Percentiles rank a stretch among this genome's conserved stretches.
Conservation (phyloP, 2,329 filamentous ascomycete species). For the Lachnellula subtilissima region DNA sequence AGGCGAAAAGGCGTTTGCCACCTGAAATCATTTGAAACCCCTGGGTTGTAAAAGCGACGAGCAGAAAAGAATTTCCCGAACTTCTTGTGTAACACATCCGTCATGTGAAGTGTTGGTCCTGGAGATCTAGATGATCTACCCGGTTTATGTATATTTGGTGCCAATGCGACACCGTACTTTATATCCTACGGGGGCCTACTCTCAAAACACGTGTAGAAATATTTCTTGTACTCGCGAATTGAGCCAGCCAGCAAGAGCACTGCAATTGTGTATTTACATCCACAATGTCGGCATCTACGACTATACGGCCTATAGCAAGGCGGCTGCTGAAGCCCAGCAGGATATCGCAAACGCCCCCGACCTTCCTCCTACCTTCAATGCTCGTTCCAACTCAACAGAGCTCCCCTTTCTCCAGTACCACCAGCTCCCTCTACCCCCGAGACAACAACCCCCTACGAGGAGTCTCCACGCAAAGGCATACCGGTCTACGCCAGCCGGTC, state of each 20-base stretch:
- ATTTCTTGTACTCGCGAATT: background rate
- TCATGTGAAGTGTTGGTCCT: background rate
- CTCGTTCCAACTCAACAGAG: slow-evolving; percentile 22
- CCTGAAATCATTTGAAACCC: slow-evolving; percentile 1
- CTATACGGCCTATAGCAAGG: slow-evolving; percentile 22
- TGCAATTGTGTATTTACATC: slow-evolving; percentile 7
- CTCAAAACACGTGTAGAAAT: background rate
- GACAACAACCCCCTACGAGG: slow-evolving; percentile 79
- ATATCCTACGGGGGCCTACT: background rate
- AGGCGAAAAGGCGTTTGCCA: background rate
- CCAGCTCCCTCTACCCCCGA: slow-evolving; percentile 35
- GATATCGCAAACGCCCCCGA: slow-evolving; percentile 19
- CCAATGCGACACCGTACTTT: too few species aligned
- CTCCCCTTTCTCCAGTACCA: slow-evolving; percentile 31
- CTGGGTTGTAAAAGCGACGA: slow-evolving; percentile 6
- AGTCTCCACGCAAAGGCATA: slow-evolving; percentile 73
- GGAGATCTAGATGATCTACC: too few species aligned
- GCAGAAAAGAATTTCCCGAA: slow-evolving; percentile 8
- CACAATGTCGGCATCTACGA: slow-evolving; percentile 28
- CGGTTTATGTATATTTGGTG: too few species aligned
- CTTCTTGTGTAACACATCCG: slow-evolving; percentile 1
- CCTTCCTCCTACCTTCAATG: slow-evolving; percentile 31
- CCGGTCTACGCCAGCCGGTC: slow-evolving; percentile 69
- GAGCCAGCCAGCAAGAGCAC: background rate
- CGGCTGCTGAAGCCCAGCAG: slow-evolving; percentile 16